Conservation (phyloP, 1,284 basidiomycete species). For the Trametes polyzona region DNA sequence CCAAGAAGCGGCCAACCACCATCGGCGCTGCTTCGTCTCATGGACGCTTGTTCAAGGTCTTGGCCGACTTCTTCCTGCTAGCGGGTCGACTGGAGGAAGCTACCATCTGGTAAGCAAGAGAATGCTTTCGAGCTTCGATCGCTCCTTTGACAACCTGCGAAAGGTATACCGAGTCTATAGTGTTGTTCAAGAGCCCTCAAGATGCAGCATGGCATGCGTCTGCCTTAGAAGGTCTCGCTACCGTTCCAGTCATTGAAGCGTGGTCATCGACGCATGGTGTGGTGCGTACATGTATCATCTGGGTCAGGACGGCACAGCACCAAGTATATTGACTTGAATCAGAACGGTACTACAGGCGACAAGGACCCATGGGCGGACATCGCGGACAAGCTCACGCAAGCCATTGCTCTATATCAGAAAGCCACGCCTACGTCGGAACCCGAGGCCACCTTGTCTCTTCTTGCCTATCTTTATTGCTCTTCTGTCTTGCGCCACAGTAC, state of each 20-base stretch:
- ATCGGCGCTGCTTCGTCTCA: slow-evolving; percentile 74
- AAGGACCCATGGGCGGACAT: slow-evolving; percentile 74
- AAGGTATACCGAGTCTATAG: slow-evolving; percentile 86
- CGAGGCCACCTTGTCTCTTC: slow-evolving; percentile 59
- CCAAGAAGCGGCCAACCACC: slow-evolving; percentile 63
- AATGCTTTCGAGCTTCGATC: not conserved
- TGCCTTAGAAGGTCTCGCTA: slow-evolving; percentile 82
- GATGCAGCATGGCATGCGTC: slow-evolving; percentile 89
- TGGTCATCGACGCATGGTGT: slow-evolving; percentile 80
- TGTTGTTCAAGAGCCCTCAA: slow-evolving; percentile 68
- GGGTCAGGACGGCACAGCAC: not conserved
- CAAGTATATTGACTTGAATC: not conserved
- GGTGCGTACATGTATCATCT: slow-evolving; percentile 44
- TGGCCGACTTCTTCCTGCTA: slow-evolving; percentile 88
- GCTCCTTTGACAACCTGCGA: not conserved
- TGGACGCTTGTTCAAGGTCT: slow-evolving; percentile 82
- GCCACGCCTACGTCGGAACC: slow-evolving; percentile 53
- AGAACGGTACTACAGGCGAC: slow-evolving; percentile 47
- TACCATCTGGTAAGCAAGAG: slow-evolving; percentile 63
- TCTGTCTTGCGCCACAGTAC: slow-evolving; percentile 71
- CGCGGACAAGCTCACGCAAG: slow-evolving; percentile 70
- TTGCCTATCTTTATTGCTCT: slow-evolving; percentile 68
- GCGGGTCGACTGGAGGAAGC: slow-evolving; percentile 84
- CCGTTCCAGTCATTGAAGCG: slow-evolving; percentile 76
- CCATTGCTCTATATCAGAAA: slow-evolving; percentile 63